Percentiles rank a stretch among this genome's conserved stretches.
These are phyloP conservation scores for Phytophthora megakarya DNA, from an alignment of 352 stramenopile species.

Conservation along the genomic window DNA sequence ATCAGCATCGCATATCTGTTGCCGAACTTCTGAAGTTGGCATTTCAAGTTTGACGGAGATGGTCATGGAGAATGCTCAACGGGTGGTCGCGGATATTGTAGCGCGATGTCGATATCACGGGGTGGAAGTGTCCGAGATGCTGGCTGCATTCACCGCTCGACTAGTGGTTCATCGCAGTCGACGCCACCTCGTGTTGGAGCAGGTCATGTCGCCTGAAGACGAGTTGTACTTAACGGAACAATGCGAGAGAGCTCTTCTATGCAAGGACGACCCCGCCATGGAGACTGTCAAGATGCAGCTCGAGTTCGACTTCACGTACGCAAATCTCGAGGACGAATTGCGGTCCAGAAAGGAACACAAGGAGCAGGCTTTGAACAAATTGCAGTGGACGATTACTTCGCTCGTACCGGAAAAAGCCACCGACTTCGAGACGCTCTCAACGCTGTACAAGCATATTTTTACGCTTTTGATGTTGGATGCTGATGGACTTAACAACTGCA, in stretches of 20 bases:
- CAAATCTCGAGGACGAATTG: slow-evolving; percentile 81
- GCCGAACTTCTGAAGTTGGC: too few relatives aligned
- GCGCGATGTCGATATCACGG: slow-evolving; percentile 73
- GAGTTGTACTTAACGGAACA: slow-evolving; percentile 78
- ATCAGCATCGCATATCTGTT: too few relatives aligned
- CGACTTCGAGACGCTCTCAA: slow-evolving; percentile 92
- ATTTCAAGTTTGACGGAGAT: too few relatives aligned
- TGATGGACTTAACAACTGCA: slow-evolving; percentile 26
- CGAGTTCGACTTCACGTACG: slow-evolving; percentile 92
- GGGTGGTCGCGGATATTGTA: slow-evolving; percentile 74
- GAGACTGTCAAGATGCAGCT: slow-evolving; percentile 97
- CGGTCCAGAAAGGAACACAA: slow-evolving; percentile 59
- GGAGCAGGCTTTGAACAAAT: slow-evolving; percentile 56
- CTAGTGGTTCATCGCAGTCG: slow-evolving; percentile 76
- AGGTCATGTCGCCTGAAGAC: slow-evolving; percentile 70
- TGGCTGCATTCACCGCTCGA: slow-evolving; percentile 84
- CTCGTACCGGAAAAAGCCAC: slow-evolving; percentile 77
- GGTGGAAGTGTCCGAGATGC: slow-evolving; percentile 86
- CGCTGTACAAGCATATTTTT: slow-evolving; percentile 92
- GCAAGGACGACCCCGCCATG: slow-evolving; percentile 80
- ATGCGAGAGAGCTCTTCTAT: slow-evolving; percentile 76
- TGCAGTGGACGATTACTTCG: slow-evolving; percentile 78
- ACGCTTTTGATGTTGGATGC: slow-evolving; percentile 81
- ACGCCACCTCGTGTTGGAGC: slow-evolving; percentile 72
- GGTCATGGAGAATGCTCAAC: slow-evolving; percentile 67